Conservation (phyloP, 2,329 filamentous ascomycete species). For the Zasmidium cellare region DNA sequence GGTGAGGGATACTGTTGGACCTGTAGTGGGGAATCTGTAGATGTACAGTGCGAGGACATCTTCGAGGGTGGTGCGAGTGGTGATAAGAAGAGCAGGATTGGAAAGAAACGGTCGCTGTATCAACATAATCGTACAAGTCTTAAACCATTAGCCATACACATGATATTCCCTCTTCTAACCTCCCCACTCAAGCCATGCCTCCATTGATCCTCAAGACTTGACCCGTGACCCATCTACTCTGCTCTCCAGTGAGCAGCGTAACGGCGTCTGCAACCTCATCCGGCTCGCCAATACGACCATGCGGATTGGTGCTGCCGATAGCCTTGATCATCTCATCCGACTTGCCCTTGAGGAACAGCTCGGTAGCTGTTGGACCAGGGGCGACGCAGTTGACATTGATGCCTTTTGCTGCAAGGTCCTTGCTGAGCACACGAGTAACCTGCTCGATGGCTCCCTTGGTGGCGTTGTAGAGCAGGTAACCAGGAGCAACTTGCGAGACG, state of each 20-base stretch:
- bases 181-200: conserved; percentile 14
- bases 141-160: too few relatives aligned
- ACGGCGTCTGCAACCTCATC: conserved; percentile 53
- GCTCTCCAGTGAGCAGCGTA: conserved; percentile 39
- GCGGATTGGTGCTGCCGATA: conserved; percentile 44
- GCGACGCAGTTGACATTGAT: conserved; percentile 55
- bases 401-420: conserved; percentile 54
- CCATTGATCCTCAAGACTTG: conserved; percentile 52
- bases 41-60: too few relatives aligned
- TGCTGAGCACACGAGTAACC: conserved; percentile 56
- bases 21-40: neutral
- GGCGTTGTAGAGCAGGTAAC: conserved; percentile 54
- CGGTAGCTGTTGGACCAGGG: conserved; percentile 57
- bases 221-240: conserved; percentile 45
- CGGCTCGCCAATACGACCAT: conserved; percentile 48
- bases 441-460: conserved; percentile 64
- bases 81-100: too few relatives aligned
- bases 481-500: conserved; percentile 43
- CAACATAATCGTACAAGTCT: too few relatives aligned
- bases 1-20: neutral
- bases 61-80: too few relatives aligned
- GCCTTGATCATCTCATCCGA: conserved; percentile 47
- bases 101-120: too few relatives aligned
- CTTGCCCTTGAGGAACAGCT: conserved; percentile 54
- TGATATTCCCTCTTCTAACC: neutral